Evolutionary conservation across 1,139 yeast genomes (phyloP).

Genomic region (Hanseniaspora uvarum): DNA sequence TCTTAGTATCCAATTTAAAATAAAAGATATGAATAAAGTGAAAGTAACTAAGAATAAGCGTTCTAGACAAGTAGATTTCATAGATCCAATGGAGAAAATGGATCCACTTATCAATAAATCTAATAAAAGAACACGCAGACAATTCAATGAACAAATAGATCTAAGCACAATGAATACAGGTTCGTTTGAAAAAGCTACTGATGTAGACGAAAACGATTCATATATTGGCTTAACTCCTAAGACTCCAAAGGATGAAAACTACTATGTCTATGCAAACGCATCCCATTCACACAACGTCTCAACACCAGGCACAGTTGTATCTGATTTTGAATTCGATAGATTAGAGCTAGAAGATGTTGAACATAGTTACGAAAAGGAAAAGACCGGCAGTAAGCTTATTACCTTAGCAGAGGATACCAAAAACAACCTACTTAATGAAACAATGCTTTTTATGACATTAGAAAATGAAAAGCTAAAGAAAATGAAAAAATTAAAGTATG

Average conservation of each 20-base stretch:
- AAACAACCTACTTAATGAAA: constrained; percentile 4
- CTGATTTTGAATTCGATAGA: constrained; percentile 14
- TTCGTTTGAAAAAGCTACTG: not conserved
- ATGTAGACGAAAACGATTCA: not conserved
- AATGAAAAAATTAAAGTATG: not conserved
- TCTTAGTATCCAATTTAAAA: not conserved
- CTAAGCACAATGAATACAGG: not conserved
- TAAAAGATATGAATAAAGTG: not conserved
- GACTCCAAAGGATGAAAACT: constrained; percentile 29
- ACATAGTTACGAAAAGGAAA: not conserved
- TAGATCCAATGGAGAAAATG: constrained; percentile 1
- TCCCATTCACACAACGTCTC: not conserved
- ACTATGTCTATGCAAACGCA: constrained; percentile 1
- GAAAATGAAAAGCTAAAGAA: constrained; percentile 12
- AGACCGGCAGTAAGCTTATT: not conserved
- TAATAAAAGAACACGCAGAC: not conserved
- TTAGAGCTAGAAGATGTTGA: constrained; percentile 5
- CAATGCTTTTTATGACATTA: constrained; percentile 3
- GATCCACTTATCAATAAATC: not conserved
- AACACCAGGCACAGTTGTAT: constrained; percentile 10
- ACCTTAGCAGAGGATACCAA: not conserved
- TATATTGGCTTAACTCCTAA: constrained; percentile 26
- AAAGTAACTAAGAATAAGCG: not conserved
- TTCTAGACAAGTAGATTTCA: constrained; percentile 4
- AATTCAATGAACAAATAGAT: not conserved